Evolutionary conservation across 768 basidiomycete genomes (phyloP), one percentile per base, ranked within the genome.

Genomic region (Serendipita sp.): DNA sequence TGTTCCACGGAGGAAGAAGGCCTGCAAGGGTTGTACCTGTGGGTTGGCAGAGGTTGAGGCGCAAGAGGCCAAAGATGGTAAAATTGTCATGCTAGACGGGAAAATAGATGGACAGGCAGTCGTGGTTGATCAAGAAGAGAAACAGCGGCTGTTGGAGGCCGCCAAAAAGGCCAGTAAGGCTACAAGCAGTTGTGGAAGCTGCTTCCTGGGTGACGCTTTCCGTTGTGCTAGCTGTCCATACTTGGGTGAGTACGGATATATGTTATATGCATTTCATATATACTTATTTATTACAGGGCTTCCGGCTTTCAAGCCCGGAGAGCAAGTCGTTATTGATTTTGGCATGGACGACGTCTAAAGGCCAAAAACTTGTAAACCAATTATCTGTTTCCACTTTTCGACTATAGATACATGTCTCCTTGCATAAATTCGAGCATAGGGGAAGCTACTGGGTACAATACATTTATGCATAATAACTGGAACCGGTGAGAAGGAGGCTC

Each of bases 141-240:
- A 77, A 74, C 85, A 81, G 72, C 80, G 83, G 69, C 72, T 89
- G 71, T 69, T 83, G 1, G 73, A 75, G 50, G 88, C 88, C 8
- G 87, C 86, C 0, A 81, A 79, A 70, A 80, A 80, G 29, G 82
- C 90, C 13, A 84, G 85, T 10, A 90, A 91, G 76, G 91, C 89
- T 37, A 98, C 93, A 63, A 95, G 93, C 72, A 92, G 91, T 71
- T 98, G 96, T 77, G 95, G 94, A 16, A 97, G 80, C 76, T 99
- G 96, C 78, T 98, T 90, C 78, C 77, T 98, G 40, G 96, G 96
- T 10, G 96, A 99, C 74, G 96, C 96, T 2, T 99, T 99, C 76
- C 79, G 96, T 71, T 99, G 96, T 75, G 87, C 86, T 23, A 84
- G 92, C 63, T 99, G 96, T 73, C 96, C 96, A 34, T 99, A 97